A percentile compares a stretch with the other conserved stretches of the same genome.
Evolutionary conservation across 768 basidiomycete species (phyloP).

Genomic region (Lentinula boryana): DNA sequence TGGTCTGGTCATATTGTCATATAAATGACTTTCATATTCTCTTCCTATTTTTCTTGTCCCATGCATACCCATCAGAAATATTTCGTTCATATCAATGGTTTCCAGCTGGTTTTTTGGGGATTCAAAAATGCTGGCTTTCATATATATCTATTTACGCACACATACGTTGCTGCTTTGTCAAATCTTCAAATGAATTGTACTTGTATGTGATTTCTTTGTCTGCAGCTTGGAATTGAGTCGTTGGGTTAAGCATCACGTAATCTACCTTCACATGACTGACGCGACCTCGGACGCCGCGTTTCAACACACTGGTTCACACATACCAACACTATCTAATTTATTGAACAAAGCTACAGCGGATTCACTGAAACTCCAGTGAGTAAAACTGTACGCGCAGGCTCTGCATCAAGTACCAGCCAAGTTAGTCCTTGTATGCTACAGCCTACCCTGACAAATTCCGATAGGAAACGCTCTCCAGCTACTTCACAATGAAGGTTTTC

Average conservation of each 20-base stretch:
- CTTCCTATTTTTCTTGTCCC: background rate
- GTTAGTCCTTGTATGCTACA: too few species aligned
- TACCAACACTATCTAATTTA: too few species aligned
- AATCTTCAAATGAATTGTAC: background rate
- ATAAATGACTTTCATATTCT: background rate
- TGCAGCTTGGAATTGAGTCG: too few species aligned
- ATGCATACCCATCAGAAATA: background rate
- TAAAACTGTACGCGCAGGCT: too few species aligned
- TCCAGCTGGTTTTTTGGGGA: background rate
- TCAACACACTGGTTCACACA: background rate
- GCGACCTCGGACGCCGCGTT: background rate
- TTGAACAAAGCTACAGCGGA: too few species aligned
- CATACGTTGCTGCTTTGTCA: background rate
- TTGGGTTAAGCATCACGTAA: too few species aligned
- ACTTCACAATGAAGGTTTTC: too few species aligned
- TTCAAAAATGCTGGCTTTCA: background rate
- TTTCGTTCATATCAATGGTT: background rate
- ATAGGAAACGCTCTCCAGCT: too few species aligned
- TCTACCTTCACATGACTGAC: too few species aligned
- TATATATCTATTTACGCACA: background rate
- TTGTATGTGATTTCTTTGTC: background rate
- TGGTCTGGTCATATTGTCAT: background rate
- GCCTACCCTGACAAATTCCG: too few species aligned
- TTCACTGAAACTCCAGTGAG: too few species aligned
- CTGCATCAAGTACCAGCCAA: too few species aligned